Conservation (phyloP, 192 early-diverging fungal genomes). For the Entomortierella chlamydospora region DNA sequence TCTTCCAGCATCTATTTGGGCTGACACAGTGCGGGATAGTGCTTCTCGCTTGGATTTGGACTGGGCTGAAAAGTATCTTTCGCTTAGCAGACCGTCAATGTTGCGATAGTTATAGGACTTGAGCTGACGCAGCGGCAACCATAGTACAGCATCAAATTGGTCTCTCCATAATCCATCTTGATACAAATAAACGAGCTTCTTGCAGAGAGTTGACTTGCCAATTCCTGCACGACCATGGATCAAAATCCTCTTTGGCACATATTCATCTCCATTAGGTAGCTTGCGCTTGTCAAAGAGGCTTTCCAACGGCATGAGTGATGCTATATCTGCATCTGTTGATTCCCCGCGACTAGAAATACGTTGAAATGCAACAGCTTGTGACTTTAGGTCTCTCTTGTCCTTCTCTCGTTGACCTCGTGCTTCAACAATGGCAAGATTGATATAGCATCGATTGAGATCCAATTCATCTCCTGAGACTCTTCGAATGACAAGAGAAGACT, state of each 20-base stretch:
- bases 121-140: conserved; percentile 26
- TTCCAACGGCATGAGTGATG: too few relatives aligned
- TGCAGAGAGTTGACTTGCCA: conserved; percentile 33
- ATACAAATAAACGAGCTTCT: conserved; percentile 19
- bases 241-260: conserved; percentile 18
- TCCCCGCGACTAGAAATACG: too few relatives aligned
- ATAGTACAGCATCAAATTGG: conserved; percentile 16
- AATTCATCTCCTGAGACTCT: not conserved
- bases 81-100: conserved; percentile 2
- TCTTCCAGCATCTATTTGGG: not conserved
- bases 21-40: not conserved
- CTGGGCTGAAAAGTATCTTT: not conserved
- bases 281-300: too few relatives aligned
- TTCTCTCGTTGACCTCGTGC: not conserved
- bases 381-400: too few relatives aligned
- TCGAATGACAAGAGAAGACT: not conserved
- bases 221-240: conserved; percentile 30
- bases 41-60: too few relatives aligned
- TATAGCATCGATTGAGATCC: not conserved
- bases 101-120: not conserved
- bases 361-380: too few relatives aligned
- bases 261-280: not conserved
- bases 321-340: too few relatives aligned
- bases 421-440: conserved; percentile 14
- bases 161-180: conserved; percentile 19